These are phyloP conservation scores for Fusarium sp. DNA, from an alignment of 2,329 filamentous ascomycete species.

Conservation along the genomic window DNA sequence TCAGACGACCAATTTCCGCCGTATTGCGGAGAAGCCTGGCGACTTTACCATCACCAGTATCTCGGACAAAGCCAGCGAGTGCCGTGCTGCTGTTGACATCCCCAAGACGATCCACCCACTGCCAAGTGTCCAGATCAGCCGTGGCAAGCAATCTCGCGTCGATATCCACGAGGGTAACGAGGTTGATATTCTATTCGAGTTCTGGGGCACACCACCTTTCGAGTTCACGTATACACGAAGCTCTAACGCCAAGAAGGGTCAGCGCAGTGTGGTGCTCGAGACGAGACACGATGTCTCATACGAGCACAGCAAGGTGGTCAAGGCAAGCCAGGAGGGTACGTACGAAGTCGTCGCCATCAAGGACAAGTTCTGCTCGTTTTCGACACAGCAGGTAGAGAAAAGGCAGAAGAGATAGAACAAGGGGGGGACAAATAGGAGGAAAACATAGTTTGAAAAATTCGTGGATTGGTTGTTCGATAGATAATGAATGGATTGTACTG, in stretches of 20 bases:
- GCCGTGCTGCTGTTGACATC: slow-evolving; percentile 81
- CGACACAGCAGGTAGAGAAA: slow-evolving; percentile 71
- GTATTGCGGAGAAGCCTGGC: slow-evolving; percentile 91
- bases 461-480: slow-evolving; percentile 30
- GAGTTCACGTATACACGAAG: slow-evolving; percentile 97
- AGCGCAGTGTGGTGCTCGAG: slow-evolving; percentile 84
- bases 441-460: slow-evolving; percentile 35
- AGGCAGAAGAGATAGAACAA: slow-evolving; percentile 55
- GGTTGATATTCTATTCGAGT: slow-evolving; percentile 93
- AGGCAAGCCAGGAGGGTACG: slow-evolving; percentile 91
- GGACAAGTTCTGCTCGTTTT: slow-evolving; percentile 91
- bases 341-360: slow-evolving; percentile 98
- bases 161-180: slow-evolving; percentile 98
- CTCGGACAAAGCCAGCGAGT: slow-evolving; percentile 88
- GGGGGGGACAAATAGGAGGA: slow-evolving; percentile 3
- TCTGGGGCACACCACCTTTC: slow-evolving; percentile 94
- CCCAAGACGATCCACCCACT: slow-evolving; percentile 89
- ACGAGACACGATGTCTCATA: slow-evolving; percentile 88
- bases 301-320: slow-evolving; percentile 82
- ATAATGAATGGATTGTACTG: slow-evolving; percentile 29
- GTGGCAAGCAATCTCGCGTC: slow-evolving; percentile 80
- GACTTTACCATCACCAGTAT: slow-evolving; percentile 88
- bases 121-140: slow-evolving; percentile 89
- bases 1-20: slow-evolving; percentile 84
- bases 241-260: slow-evolving; percentile 83